Conservation (phyloP, 2,329 filamentous ascomycete genomes). For the Pseudocercospora fuligena region DNA sequence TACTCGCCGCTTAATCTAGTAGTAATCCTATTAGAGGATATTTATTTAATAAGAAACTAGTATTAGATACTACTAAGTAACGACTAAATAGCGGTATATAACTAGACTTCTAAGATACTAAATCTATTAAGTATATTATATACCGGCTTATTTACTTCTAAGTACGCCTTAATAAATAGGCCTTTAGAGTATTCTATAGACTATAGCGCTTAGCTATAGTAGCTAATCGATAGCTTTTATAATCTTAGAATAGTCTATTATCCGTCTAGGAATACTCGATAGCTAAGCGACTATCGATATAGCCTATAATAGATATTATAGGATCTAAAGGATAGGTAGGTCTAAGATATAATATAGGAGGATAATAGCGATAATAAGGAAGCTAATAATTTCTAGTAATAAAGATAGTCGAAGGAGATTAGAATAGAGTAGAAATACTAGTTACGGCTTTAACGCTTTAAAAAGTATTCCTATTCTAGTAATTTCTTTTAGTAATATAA, state of each 20-base stretch:
- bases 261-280: not conserved
- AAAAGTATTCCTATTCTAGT: no score
- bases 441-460: no score
- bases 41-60: not conserved
- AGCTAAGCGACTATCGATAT: not conserved
- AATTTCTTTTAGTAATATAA: no score
- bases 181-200: not conserved
- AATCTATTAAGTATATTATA: not conserved
- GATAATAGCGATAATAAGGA: not conserved
- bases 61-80: not conserved
- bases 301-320: not conserved
- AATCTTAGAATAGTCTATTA: not conserved
- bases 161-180: not conserved
- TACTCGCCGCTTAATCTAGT: not conserved
- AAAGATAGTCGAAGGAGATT: no score
- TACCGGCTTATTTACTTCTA: not conserved
- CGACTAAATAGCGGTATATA: not conserved
- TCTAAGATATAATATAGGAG: not conserved
- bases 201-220: not conserved
- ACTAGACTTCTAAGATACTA: not conserved
- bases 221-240: not conserved
- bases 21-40: not conserved
- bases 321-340: not conserved
- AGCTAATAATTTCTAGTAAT: not conserved
- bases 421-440: no score